Base-by-base conservation (phyloP, 140 eudicot species). In the Flaveria floridana region DNA sequence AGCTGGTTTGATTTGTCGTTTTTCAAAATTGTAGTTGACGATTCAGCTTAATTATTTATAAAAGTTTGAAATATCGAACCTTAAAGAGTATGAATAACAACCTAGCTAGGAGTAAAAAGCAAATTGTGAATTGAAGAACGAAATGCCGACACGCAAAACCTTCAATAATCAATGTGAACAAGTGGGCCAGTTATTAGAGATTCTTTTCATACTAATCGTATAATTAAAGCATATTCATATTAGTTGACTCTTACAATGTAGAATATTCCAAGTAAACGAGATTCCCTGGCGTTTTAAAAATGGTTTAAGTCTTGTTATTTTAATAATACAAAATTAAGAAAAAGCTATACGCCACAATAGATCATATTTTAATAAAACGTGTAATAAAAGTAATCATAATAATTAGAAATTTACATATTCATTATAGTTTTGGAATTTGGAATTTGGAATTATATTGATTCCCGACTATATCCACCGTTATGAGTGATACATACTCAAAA, bases 191-290 rank as follows among this genome's bases (percentile, higher is more conserved):
- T n/a, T 1, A n/a, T 19, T 44, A 28, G n/a, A 63, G 16, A 20
- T 41, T 18, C 34, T 6, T 12, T 41, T 65, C 51, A 65, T 37
- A 34, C 70, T 25, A 13, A 7, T 51, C 74, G 18, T 64, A 61
- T 21, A 72, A 19, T 48, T 64, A 34, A 34, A 79, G 74, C 59
- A 42, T 65, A 79, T 53, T 79, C 61, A 42, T 79, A 55, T 26
- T 52, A 42, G 64, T 55, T 65, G 79, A 78, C 70, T 26, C 2
- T 57, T 78, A 72, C 83, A 65, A 55, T 9, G 62, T 51, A 79
- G 71, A 42, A 79, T 79, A 79, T 79, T 39, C 82, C 10, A 79
- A 72, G 71, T 70, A 62, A 65, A 63, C 55, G 19, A 78, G 65
- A 78, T 58, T 13, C 66, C 42, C 50, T 78, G 6, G 6, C 52